Conservation (phyloP, 768 basidiomycete genomes). For the Mrakia hoshinonis region DNA sequence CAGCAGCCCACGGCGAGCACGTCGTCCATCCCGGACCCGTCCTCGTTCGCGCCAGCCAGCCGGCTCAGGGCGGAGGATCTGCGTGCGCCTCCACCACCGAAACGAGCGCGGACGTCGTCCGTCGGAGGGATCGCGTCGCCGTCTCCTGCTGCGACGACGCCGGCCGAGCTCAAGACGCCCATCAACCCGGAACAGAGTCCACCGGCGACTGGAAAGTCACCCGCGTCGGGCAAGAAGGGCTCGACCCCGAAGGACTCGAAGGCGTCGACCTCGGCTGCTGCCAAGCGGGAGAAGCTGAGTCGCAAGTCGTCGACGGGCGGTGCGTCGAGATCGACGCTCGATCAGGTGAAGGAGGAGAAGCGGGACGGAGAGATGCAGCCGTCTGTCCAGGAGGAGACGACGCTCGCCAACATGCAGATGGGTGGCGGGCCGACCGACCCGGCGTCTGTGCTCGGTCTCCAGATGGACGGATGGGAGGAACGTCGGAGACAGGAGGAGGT, state of each 20-base stretch:
- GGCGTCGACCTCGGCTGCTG: background rate
- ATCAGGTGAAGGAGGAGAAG: constrained; percentile 16
- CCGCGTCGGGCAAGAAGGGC: constrained; percentile 6
- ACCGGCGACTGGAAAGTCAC: constrained; percentile 14
- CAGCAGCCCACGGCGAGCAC: background rate
- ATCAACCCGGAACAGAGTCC: constrained; percentile 5
- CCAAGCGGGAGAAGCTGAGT: background rate
- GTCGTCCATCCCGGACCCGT: background rate
- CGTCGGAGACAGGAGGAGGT: constrained; percentile 6
- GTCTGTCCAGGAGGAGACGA: background rate
- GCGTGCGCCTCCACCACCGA: constrained; percentile 24
- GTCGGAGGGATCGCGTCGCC: constrained; percentile 14
- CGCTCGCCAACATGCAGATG: background rate
- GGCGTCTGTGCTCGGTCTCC: constrained; percentile 22
- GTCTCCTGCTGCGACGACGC: constrained; percentile 20
- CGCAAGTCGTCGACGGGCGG: constrained; percentile 15
- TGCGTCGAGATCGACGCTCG: constrained; percentile 3
- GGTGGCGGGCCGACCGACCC: background rate
- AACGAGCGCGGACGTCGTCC: constrained; percentile 24
- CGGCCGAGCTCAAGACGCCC: constrained; percentile 18
- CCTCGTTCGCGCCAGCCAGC: constrained; percentile 4
- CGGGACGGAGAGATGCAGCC: background rate
- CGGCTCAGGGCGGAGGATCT: constrained; percentile 25
- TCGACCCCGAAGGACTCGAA: constrained; percentile 7
- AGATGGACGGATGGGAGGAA: constrained; percentile 15